Evolutionary conservation across 2,329 filamentous ascomycete species (phyloP).

Genomic region (Exserohilum rostratum): DNA sequence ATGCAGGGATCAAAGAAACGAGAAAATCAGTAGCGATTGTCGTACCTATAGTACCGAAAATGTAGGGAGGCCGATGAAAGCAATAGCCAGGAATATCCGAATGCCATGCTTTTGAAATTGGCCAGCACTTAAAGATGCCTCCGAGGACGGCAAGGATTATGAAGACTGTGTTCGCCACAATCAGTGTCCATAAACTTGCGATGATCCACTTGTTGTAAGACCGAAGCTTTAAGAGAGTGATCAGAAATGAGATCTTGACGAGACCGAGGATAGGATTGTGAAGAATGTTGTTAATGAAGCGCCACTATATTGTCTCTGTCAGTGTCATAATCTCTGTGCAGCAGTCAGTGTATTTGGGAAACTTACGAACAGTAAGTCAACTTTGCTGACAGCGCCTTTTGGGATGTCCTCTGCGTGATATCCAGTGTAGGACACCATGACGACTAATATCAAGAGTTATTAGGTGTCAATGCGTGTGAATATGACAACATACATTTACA

Average conservation of each 20-base stretch:
- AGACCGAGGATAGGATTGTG: slow-evolving; percentile 16
- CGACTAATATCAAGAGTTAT: not conserved
- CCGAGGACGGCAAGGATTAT: slow-evolving; percentile 1
- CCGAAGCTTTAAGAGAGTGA: slow-evolving; percentile 12
- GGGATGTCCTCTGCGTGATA: slow-evolving; percentile 10
- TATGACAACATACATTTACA: no score
- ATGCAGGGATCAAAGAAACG: slow-evolving; percentile 14
- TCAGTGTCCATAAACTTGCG: slow-evolving; percentile 8
- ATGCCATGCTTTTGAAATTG: slow-evolving; percentile 12
- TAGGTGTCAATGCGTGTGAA: not conserved
- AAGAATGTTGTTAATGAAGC: slow-evolving; percentile 7
- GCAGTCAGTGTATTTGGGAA: no score
- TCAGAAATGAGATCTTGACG: slow-evolving; percentile 17
- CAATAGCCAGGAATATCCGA: not conserved
- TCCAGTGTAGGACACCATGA: slow-evolving; percentile 1
- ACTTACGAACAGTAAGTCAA: not conserved
- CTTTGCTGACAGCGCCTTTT: slow-evolving; percentile 5
- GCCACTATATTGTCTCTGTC: slow-evolving; percentile 5
- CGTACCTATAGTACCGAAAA: slow-evolving; percentile 4
- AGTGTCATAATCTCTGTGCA: not conserved
- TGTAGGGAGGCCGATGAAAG: not conserved
- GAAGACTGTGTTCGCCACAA: slow-evolving; percentile 8
- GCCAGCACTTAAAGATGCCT: slow-evolving; percentile 7
- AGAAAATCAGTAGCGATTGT: slow-evolving; percentile 16
- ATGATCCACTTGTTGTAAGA: slow-evolving; percentile 6